Base-by-base conservation (phyloP, 2,329 filamentous ascomycete species). In the Cordyceps pruinosa region DNA sequence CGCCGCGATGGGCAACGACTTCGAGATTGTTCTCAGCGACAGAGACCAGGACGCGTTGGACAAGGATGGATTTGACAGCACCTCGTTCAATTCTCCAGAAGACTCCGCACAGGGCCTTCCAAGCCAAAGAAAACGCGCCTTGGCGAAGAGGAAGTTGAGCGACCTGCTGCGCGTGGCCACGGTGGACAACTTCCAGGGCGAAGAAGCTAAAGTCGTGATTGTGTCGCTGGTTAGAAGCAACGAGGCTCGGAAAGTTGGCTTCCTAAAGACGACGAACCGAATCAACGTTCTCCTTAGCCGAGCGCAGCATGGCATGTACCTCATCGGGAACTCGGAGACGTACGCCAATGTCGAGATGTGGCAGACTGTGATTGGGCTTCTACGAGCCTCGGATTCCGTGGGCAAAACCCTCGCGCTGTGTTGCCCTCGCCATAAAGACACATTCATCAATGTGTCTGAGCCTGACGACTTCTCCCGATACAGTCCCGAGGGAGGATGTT, bases 161-260 rank as follows among this genome's bases (percentile, higher is more conserved):
- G 42, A 56, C 7, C 35, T 56, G n/a, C 45, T 56, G 23, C 54
- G 54, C 4, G 68, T 86, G 0, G 84, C 86, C 0, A 90, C 85
- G 0, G 79, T 90, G 0, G 86, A 89, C 66, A 91, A 90, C 61
- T 91, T 89, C 56, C 87, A 92, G 63, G 88, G 88, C 0, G 87
- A 92, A 65, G 87, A 92, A 64, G 84, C 83, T 2, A 85, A 88
- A 52, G 73, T 92, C 9, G 75, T 92, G 0, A 73, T 92, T 3
- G 73, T 91, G 0, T 88, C 85, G 0, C 72, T 92, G 0, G 86
- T 90, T 0, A 79, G 88, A 41, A 89, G 86, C 69, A 92, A 92
- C 61, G 60, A 67, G 0, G 63, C 78, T 8, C 72, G 70, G 9
- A 80, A 77, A 6, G 78, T 79, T 19, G 88, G 88, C 0, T 92